Conservation (phyloP, 495 filamentous ascomycete species). For the Penicillium canariense region DNA sequence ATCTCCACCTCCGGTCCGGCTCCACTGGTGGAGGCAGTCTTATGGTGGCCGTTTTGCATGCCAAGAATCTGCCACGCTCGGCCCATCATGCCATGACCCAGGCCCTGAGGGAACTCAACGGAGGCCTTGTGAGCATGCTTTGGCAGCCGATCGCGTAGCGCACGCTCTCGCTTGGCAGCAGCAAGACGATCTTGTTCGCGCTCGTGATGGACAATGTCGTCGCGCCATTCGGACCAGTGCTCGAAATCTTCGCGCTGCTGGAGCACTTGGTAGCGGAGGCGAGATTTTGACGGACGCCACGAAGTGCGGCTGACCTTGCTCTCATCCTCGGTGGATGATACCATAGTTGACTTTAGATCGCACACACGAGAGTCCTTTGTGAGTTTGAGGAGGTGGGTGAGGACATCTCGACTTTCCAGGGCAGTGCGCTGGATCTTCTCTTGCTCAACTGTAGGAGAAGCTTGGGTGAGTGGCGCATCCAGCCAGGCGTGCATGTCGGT, state of each 20-base stretch:
- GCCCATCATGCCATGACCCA: conserved; percentile 47
- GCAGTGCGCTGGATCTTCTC: conserved; percentile 59
- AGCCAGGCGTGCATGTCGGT: conserved; percentile 55
- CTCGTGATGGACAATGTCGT: conserved; percentile 50
- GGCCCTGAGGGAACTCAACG: conserved; percentile 34
- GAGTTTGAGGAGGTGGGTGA: conserved; percentile 69
- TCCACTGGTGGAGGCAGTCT: conserved; percentile 17
- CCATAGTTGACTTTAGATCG: conserved; percentile 50
- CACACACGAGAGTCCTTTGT: conserved; percentile 57
- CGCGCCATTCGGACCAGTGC: conserved; percentile 58
- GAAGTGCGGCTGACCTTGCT: conserved; percentile 50
- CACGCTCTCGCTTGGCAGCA: conserved; percentile 36
- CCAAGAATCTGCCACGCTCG: conserved; percentile 46
- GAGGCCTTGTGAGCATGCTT: conserved; percentile 33
- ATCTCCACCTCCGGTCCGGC: conserved; percentile 23
- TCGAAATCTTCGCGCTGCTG: conserved; percentile 61
- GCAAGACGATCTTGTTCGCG: conserved; percentile 43
- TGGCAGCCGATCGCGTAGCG: conserved; percentile 25
- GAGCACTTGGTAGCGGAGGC: conserved; percentile 57
- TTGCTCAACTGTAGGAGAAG: conserved; percentile 44
- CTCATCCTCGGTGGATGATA: conserved; percentile 8
- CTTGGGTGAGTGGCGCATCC: conserved; percentile 58
- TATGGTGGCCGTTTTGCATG: conserved; percentile 36
- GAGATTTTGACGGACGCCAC: conserved; percentile 60
- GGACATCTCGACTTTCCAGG: conserved; percentile 66